A percentile compares a stretch with the other conserved stretches of the same genome.
phyloP scores from a whole-genome alignment of 2,329 filamentous ascomycete species.

The Phyllosticta ampelicida region DNA sequence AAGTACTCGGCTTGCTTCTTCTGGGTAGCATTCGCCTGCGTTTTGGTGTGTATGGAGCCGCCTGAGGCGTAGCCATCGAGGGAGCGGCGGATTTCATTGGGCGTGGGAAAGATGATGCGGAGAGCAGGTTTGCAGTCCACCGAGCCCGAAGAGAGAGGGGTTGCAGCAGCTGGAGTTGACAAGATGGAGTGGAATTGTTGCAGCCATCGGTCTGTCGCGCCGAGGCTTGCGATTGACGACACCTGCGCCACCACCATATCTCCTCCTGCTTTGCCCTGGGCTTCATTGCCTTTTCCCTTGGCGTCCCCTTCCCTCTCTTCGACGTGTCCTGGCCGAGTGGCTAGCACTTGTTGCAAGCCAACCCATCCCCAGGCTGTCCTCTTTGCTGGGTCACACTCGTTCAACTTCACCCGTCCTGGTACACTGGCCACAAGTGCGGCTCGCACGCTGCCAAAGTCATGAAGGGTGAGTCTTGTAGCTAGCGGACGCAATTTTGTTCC shows the following conservation, averaged over 20 bases:
- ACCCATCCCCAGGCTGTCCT: slow-evolving; percentile 67
- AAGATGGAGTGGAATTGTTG: slow-evolving; percentile 44
- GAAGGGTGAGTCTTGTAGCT: slow-evolving; percentile 44
- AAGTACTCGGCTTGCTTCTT: slow-evolving; percentile 69
- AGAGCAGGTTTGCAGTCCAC: slow-evolving; percentile 30
- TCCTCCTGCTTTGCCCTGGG: slow-evolving; percentile 1
- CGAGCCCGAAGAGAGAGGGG: slow-evolving; percentile 1
- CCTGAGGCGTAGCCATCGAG: slow-evolving; percentile 71
- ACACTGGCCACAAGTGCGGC: slow-evolving; percentile 70
- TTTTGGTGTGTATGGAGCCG: slow-evolving; percentile 71
- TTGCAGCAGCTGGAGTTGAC: slow-evolving; percentile 16
- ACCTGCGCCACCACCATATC: slow-evolving; percentile 50
- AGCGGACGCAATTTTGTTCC: slow-evolving; percentile 47
- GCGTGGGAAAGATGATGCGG: slow-evolving; percentile 70
- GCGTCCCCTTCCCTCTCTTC: slow-evolving; percentile 8
- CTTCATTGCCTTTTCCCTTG: slow-evolving; percentile 37
- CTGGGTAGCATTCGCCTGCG: slow-evolving; percentile 55
- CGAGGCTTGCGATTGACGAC: slow-evolving; percentile 74
- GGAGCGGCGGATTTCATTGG: slow-evolving; percentile 64
- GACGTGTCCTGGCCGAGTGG: slow-evolving; percentile 36
- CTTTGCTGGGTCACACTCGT: slow-evolving; percentile 30
- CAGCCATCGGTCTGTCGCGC: slow-evolving; percentile 61
- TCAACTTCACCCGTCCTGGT: slow-evolving; percentile 53
- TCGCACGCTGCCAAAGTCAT: slow-evolving; percentile 60
- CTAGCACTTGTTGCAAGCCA: slow-evolving; percentile 51